Evolutionary conservation across 139 green algal genomes (phyloP), one percentile per base, ranked within the genome.

Genomic region (Coccomyxa sp.): DNA sequence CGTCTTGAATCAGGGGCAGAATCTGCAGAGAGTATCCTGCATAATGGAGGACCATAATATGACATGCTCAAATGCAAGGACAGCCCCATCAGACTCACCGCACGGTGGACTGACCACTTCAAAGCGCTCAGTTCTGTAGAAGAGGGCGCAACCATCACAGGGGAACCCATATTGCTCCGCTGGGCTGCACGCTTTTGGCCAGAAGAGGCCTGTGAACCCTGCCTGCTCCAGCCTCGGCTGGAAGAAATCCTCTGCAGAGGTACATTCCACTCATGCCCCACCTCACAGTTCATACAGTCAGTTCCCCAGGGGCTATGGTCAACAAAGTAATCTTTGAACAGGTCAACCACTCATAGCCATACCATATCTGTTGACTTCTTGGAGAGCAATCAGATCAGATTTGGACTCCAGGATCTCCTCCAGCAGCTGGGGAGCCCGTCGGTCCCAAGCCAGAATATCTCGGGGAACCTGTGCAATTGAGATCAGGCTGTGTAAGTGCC

Each of bases 281-380:
- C 17, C 57, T 71, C 51, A 25, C 17, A 59, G 10, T 10, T 15
- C 13, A 28, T 25, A 63, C 13, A 25, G 0, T 28, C 28, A 58
- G 28, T 25, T 31, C 45, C 25, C 17, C 13, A 82, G 57, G 31
- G 58, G 0, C 15, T 38, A 12, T 18, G 51, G 15, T 45, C 21
- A 1, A 17, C 18, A 31, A 71, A 58, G 1, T 60, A 38, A 38
- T 14, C 66, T 28, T 78, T 15, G 13, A 14, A 15, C 12, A 51
- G n/a, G 38, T 12, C 67, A 16, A 38, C 58, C n/a, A 74, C 3
- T 58, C 30, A 71, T 31, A 32, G 90, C 10, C 31, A 83, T 74
- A 31, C 57, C 71, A 77, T 85, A 92, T 59, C 85, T 84, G 83
- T 92, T 89, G 10, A 90, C 84, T 77, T 92, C 88, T 81, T 93